Percentiles rank a stretch among this genome's conserved stretches.
Conservation (phyloP, 78 protist genomes). For the Capsaspora owczarzaki region DNA sequence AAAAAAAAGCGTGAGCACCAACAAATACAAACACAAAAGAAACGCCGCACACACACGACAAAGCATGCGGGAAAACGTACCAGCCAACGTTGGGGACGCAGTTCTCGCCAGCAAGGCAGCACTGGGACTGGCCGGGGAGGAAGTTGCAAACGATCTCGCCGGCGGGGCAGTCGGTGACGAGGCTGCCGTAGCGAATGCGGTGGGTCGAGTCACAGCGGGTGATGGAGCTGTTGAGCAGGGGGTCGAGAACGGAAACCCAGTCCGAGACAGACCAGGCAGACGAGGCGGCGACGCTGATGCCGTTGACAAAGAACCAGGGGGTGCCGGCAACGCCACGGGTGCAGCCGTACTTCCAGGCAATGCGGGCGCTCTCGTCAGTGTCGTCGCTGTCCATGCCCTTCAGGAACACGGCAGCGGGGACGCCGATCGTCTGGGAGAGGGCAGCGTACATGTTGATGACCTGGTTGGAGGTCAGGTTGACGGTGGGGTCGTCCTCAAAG, state of each 20-base stretch:
- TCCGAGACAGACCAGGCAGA: background rate
- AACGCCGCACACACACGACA: no score
- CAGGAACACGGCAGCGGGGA: no score
- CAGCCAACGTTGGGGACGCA: conserved; percentile 3
- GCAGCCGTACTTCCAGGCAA: no score
- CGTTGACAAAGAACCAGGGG: background rate
- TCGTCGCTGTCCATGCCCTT: no score
- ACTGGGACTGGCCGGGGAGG: conserved; percentile 1
- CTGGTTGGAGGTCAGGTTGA: no score
- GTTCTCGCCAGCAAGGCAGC: background rate
- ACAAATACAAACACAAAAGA: no score
- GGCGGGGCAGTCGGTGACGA: background rate
- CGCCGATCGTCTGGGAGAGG: no score
- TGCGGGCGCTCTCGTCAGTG: no score
- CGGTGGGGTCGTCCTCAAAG: no score
- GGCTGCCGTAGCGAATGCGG: background rate
- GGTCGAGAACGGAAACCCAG: background rate
- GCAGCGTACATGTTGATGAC: no score
- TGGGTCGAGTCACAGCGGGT: background rate
- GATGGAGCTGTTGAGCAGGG: background rate
- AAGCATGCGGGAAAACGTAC: no score
- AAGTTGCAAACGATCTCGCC: background rate
- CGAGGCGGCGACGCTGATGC: background rate
- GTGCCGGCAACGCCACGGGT: conserved; percentile 3
- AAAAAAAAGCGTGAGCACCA: no score